Conservation (phyloP, 495 filamentous ascomycete genomes). For the Aeminium ludgeri region DNA sequence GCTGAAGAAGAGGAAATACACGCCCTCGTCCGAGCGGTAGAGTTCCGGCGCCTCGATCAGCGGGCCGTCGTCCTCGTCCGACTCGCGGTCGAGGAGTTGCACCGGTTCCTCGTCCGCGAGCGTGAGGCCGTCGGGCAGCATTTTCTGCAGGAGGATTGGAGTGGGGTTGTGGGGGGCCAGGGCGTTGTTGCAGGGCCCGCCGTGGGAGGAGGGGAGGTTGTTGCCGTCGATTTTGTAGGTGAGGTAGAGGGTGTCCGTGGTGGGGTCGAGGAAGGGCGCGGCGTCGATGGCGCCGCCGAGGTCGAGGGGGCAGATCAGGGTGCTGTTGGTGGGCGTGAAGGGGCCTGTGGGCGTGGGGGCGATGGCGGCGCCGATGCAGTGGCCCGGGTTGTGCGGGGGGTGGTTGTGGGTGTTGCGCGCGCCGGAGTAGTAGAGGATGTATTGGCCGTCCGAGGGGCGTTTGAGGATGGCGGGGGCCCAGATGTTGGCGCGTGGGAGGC, state of each 20-base stretch:
- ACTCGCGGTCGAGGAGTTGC: too few relatives aligned
- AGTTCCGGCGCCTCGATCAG: too few relatives aligned
- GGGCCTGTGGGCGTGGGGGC: conserved; percentile 14
- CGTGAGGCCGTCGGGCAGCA: too few relatives aligned
- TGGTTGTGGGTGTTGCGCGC: conserved; percentile 6
- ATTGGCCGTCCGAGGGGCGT: conserved; percentile 7
- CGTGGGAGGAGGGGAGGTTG: too few relatives aligned
- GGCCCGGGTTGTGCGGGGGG: conserved; percentile 2
- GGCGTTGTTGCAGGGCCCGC: too few relatives aligned
- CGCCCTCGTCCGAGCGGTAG: too few relatives aligned
- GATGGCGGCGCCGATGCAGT: conserved; percentile 20
- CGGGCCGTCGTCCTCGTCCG: too few relatives aligned
- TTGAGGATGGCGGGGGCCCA: conserved; percentile 16
- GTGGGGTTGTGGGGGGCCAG: too few relatives aligned
- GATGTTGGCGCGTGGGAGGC: conserved; percentile 13
- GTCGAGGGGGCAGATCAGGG: conserved; percentile 16
- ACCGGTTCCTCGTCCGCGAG: too few relatives aligned
- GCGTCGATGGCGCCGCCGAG: conserved; percentile 18
- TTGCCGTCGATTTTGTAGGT: too few relatives aligned
- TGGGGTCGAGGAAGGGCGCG: conserved; percentile 12
- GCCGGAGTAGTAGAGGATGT: conserved; percentile 20
- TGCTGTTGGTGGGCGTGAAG: conserved; percentile 11
- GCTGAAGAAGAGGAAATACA: too few relatives aligned
- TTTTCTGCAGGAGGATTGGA: too few relatives aligned
- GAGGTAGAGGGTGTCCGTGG: conserved; percentile 10